These are phyloP conservation scores for Sporisorium graminicola DNA, from an alignment of 1,284 basidiomycete genomes.

Conservation along the genomic window DNA sequence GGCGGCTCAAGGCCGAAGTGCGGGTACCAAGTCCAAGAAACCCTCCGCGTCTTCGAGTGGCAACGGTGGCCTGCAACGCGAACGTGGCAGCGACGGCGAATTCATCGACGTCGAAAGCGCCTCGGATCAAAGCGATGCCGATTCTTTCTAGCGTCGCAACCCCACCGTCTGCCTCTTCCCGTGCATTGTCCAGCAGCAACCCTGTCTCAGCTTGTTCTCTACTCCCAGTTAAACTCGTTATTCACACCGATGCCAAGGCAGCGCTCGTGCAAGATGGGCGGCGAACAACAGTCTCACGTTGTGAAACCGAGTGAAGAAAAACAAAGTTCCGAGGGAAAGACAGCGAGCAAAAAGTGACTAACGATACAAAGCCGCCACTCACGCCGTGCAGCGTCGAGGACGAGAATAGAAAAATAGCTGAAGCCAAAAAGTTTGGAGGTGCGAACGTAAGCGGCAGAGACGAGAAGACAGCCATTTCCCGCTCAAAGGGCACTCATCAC, in stretches of 20 bases:
- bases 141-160: slow-evolving; percentile 27
- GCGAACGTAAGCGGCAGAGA: too few relatives aligned
- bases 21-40: slow-evolving; percentile 12
- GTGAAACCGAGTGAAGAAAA: too few relatives aligned
- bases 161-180: background rate
- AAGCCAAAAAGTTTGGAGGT: background rate
- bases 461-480: background rate
- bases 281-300: too few relatives aligned
- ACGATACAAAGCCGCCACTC: background rate
- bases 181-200: background rate
- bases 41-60: background rate
- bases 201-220: background rate
- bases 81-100: slow-evolving; percentile 49
- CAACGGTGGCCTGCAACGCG: slow-evolving; percentile 33
- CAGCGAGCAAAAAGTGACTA: background rate
- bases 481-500: background rate
- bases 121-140: slow-evolving; percentile 47
- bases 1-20: background rate
- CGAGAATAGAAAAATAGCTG: background rate
- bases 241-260: too few relatives aligned
- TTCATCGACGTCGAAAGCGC: slow-evolving; percentile 56
- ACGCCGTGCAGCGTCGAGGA: background rate
- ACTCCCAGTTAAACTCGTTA: background rate
- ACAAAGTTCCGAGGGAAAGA: too few relatives aligned
- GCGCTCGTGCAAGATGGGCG: background rate